Evolutionary conservation across 2,329 filamentous ascomycete genomes (phyloP).

Genomic region (Clonostachys sp.): DNA sequence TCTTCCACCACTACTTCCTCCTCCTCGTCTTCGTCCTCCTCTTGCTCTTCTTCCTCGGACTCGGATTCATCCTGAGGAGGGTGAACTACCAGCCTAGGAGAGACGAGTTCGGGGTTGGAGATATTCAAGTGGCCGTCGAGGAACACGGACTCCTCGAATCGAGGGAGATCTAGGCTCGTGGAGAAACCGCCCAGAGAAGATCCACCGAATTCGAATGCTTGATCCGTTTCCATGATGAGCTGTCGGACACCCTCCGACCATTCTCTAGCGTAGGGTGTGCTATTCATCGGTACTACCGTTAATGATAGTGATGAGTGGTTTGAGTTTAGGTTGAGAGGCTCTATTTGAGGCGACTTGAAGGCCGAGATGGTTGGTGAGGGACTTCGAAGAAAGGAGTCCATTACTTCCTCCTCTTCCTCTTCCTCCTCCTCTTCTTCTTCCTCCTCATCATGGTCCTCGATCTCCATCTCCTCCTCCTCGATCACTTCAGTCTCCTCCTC

Average conservation of each 20-base stretch:
- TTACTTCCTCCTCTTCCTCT: neutral
- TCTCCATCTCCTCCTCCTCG: neutral
- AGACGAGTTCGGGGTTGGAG: no score
- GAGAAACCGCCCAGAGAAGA: neutral
- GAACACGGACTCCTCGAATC: neutral
- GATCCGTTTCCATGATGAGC: slow-evolving; percentile 4
- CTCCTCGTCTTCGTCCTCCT: neutral
- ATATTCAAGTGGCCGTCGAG: neutral
- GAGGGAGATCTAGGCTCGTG: neutral
- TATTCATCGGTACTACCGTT: neutral
- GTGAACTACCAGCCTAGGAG: no score
- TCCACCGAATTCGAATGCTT: slow-evolving; percentile 3
- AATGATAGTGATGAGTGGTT: neutral
- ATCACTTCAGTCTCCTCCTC: no score
- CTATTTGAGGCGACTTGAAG: neutral
- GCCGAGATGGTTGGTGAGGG: neutral
- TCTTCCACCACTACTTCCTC: no score
- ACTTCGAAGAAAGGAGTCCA: neutral
- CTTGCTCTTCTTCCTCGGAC: neutral
- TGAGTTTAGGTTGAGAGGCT: neutral
- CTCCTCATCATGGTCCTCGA: slow-evolving; percentile 3
- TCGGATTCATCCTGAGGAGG: neutral
- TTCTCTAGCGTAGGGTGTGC: neutral
- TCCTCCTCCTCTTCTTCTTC: neutral
- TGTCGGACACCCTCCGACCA: slow-evolving; percentile 2